Evolutionary conservation across 768 basidiomycete genomes (phyloP).

Genomic region (Hemileccinum impolitum): DNA sequence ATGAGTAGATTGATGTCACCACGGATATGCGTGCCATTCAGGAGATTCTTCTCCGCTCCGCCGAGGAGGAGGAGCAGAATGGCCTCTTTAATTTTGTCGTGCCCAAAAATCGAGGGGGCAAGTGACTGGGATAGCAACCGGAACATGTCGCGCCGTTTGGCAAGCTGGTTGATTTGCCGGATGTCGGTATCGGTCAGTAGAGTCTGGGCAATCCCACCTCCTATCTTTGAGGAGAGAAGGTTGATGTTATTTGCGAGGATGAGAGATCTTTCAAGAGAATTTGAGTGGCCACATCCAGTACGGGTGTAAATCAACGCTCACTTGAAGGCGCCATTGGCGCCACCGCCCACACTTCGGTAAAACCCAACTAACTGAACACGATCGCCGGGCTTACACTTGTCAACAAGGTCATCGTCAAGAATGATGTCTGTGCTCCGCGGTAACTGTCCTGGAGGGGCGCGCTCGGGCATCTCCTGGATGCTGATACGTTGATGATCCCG

Average conservation of each 20-base stretch:
- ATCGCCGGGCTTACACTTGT: constrained; percentile 97
- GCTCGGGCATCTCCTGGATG: constrained; percentile 99
- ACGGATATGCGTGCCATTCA: constrained; percentile 97
- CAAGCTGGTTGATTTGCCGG: constrained; percentile 90
- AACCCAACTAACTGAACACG: constrained; percentile 95
- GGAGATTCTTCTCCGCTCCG: constrained; percentile 95
- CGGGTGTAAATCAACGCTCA: constrained; percentile 34
- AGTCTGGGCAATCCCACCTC: constrained; percentile 92
- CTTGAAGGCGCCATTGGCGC: constrained; percentile 93
- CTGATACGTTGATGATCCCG: constrained; percentile 95
- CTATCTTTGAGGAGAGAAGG: constrained; percentile 89
- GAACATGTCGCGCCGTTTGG: constrained; percentile 86
- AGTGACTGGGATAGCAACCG: constrained; percentile 87
- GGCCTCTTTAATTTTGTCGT: constrained; percentile 93
- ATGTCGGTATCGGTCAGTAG: constrained; percentile 92
- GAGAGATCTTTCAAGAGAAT: constrained; percentile 59
- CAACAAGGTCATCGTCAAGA: constrained; percentile 93
- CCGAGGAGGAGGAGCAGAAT: constrained; percentile 90
- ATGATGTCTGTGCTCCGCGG: constrained; percentile 96
- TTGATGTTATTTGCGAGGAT: constrained; percentile 95
- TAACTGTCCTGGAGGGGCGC: constrained; percentile 94
- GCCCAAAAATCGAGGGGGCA: constrained; percentile 96
- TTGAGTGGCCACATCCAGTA: constrained; percentile 11
- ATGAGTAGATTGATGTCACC: constrained; percentile 99
- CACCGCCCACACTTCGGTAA: constrained; percentile 92